These are phyloP conservation scores for Magnusiomyces tetraspermus DNA, from an alignment of 1,139 yeast species.

Conservation along the genomic window DNA sequence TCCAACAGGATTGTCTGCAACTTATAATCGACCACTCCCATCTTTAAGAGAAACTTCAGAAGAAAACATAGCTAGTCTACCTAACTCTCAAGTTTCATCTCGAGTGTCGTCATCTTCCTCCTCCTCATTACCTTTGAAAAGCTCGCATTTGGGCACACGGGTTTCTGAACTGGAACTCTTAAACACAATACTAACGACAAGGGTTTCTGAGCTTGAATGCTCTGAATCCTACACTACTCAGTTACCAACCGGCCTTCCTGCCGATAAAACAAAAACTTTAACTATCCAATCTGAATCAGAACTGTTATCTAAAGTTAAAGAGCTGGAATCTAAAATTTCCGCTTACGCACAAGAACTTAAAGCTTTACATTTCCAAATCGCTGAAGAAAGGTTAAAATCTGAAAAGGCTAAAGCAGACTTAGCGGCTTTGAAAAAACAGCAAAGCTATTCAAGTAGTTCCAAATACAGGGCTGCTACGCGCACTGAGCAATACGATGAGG, in stretches of 20 bases:
- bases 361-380: background rate
- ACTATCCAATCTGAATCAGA: constrained; percentile 18
- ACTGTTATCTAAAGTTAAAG: constrained; percentile 13
- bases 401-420: background rate
- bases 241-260: too few species aligned
- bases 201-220: constrained; percentile 73
- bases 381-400: background rate
- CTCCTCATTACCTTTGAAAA: background rate
- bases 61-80: too few species aligned
- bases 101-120: background rate
- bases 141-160: constrained; percentile 18
- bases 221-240: constrained; percentile 45
- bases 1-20: too few species aligned
- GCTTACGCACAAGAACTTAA: background rate
- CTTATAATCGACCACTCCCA: too few species aligned
- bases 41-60: too few species aligned
- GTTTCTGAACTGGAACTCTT: constrained; percentile 75
- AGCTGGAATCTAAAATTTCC: constrained; percentile 6
- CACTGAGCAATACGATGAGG: too few species aligned
- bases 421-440: too few species aligned
- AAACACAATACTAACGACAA: constrained; percentile 71
- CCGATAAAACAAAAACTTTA: constrained; percentile 26
- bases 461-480: too few species aligned
- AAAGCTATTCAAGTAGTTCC: background rate
- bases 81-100: too few species aligned